Base-by-base conservation (phyloP, 805 yeast species). In the Ascoidea asiatica region DNA sequence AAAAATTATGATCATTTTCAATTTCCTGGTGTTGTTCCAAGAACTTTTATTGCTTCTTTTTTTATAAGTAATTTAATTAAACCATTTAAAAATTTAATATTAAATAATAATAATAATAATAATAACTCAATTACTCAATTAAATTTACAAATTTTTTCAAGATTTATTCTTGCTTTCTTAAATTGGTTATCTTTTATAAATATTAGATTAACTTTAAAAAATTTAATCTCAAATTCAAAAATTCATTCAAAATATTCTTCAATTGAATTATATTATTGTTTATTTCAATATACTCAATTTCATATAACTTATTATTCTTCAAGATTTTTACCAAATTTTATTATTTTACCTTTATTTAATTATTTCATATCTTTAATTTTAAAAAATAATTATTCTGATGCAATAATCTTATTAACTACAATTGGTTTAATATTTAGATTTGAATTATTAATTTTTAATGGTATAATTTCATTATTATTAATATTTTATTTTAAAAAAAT, bases 11-110 rank as follows among this genome's bases (percentile, higher is more conserved):
- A 90, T 56, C 97, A 90, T 58, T 49, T 67, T 5, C 60, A 67
- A 43, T 90, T 86, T 57, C 95, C 96, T 0, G 97, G 97, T 2
- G 89, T 69, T 1, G 95, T 90, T 5, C 95, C 95, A 22, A 69
- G 97, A 44, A 75, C 95, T 0, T 89, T 88, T 54, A 55, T 85
- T 11, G 95, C 95, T 1, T 71, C 92, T 7, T 51, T 79, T 43
- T 48, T 75, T 1, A 48, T 86, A 11, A 68, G 85, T 0, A 56
- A 55, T 0, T 39, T 77, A 1, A 59, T 73, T 1, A 70, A 67
- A 43, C 73, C 74, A 0, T 47, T 66, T 13, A 46, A 54, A 4
- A 18, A 37, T n/a, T 40, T 46, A 15, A 11, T 51, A 15, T 51
- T 52, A 50, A 46, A 29, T 51, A 11, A 29, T 19, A 8, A 20